phyloP scores from a whole-genome alignment of 2,329 filamentous ascomycete genomes.

The Aspergillus ustus region DNA sequence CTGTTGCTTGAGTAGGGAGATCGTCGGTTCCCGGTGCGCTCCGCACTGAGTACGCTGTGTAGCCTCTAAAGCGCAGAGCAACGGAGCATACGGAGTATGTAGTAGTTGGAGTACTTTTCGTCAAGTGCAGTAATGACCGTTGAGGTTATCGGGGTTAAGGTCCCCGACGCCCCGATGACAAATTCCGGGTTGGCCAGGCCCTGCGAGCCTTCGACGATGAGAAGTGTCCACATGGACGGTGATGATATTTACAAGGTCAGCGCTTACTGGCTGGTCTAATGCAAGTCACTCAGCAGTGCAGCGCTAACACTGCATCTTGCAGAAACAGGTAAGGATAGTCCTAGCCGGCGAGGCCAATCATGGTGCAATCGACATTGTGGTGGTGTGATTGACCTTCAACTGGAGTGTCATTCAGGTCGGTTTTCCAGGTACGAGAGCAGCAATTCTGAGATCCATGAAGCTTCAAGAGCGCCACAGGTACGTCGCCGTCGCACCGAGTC shows the following conservation, averaged over 20 bases:
- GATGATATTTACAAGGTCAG: conserved; percentile 1
- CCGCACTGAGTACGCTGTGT: neutral
- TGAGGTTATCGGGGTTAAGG: neutral
- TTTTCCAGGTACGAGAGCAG: neutral
- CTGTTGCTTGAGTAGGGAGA: neutral
- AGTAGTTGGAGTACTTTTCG: neutral
- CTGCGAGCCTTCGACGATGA: neutral
- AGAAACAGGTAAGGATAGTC: conserved; percentile 8
- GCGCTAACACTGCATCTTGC: conserved; percentile 8
- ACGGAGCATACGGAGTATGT: no score
- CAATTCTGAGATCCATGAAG: neutral
- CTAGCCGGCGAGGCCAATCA: neutral
- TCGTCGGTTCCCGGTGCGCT: neutral
- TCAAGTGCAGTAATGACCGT: neutral
- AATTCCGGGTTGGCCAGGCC: conserved; percentile 1
- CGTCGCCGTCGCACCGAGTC: neutral
- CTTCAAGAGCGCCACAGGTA: neutral
- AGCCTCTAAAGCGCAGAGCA: neutral
- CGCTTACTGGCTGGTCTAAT: conserved; percentile 7
- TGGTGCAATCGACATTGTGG: neutral
- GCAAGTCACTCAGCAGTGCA: conserved; percentile 8
- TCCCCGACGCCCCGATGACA: conserved; percentile 5
- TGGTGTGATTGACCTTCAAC: conserved; percentile 1
- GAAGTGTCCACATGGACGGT: conserved; percentile 8
- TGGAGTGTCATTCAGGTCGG: neutral